Evolutionary conservation across 2,329 filamentous ascomycete genomes (phyloP).

Genomic region (Apiospora sp.): DNA sequence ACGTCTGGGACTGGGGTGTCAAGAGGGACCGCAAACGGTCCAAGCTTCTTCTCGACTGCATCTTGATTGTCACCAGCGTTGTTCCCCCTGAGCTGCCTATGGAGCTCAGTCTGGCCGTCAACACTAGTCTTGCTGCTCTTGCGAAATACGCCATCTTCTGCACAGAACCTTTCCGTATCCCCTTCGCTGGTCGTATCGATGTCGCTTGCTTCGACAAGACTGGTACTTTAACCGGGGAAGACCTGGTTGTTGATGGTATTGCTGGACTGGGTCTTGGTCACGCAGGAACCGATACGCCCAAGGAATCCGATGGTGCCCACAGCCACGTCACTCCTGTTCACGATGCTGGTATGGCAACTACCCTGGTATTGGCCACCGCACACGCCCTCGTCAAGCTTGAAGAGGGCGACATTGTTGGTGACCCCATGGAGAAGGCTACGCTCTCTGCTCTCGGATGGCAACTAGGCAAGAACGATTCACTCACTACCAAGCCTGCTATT

Average conservation of each 20-base stretch:
- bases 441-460: conserved; percentile 89
- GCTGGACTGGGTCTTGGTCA: conserved; percentile 83
- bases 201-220: conserved; percentile 99
- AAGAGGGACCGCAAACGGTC: conserved; percentile 94
- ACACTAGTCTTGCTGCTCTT: conserved; percentile 92
- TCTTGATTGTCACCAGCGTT: conserved; percentile 97
- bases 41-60: conserved; percentile 94
- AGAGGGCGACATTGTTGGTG: conserved; percentile 95
- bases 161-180: conserved; percentile 98
- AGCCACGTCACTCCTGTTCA: conserved; percentile 77
- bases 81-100: conserved; percentile 98
- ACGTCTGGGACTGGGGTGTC: conserved; percentile 98
- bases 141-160: conserved; percentile 98
- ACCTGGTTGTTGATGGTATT: conserved; percentile 95
- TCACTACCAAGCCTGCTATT: conserved; percentile 70
- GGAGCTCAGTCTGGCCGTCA: conserved; percentile 97
- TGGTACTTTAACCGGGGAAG: conserved; percentile 93
- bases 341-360: conserved; percentile 80
- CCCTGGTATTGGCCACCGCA: conserved; percentile 90
- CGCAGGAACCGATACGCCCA: conserved; percentile 67
- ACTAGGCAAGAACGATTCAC: conserved; percentile 86
- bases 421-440: conserved; percentile 99
- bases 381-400: conserved; percentile 96
- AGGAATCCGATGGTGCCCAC: conserved; percentile 83
- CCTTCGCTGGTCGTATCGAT: conserved; percentile 93